Evolutionary conservation across 1,284 basidiomycete genomes (phyloP), one percentile per base, ranked within the genome.

Genomic region (Boletus coffeatus): DNA sequence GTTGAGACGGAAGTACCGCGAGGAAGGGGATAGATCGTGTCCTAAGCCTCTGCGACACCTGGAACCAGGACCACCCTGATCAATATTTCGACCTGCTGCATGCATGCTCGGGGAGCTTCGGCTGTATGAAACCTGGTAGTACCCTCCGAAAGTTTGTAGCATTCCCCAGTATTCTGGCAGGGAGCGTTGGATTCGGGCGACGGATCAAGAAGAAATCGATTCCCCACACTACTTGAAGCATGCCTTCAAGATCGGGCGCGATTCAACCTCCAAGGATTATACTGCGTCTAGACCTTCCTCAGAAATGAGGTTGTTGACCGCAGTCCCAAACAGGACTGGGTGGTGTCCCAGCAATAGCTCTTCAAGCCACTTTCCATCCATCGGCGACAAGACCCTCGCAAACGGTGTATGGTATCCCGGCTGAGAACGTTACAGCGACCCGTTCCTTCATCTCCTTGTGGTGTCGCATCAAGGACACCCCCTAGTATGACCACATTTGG

Each of bases 191-290:
- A 29, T 29, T 29, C 25, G 25, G 73, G 32, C 72, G 72, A 39
- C 68, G 72, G 50, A 75, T 64, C 37, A 75, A 61, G n/a, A 29
- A 29, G 61, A 64, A 37, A 74, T 62, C 10, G 73, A 61, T 52
- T 74, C 70, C 1, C 71, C 73, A 25, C 73, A 74, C 18, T 73
- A 72, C 56, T 74, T 73, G 39, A 73, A 21, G 56, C 70, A 73
- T 10, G 69, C 65, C 57, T 74, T 73, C 62, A 73, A 62, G 18
- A 74, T 72, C 2, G 73, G 70, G 57, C 75, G 73, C 9, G 73
- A 71, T 1, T 29, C 25, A 29, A 29, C 25, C 25, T 29, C 25
- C 25, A 29, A 29, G 25, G 25, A 29, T 29, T 4, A 29, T 29
- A 29, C 25, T 29, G 25, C 25, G 25, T 29, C 25, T 29, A 29